Base-by-base conservation (phyloP, 345 rosid species). In the Citrus australasica region DNA sequence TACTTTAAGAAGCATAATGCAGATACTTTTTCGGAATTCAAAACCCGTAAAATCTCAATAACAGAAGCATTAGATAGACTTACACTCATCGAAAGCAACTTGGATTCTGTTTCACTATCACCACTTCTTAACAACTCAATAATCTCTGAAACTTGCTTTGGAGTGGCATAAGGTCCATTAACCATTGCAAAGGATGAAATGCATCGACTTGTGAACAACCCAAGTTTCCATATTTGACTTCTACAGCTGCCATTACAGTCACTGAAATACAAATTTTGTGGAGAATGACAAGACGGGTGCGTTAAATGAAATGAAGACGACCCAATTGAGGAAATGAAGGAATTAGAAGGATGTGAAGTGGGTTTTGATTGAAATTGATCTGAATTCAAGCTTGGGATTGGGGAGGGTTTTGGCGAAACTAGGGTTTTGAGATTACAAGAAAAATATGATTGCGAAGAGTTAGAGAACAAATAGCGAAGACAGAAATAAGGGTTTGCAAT, bases 1-100 rank as follows among this genome's bases (percentile, higher is more conserved):
- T 91, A 90, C 67, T 53, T 48, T 78, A 86, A 83, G 78, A 88
- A 90, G 33, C 81, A 79, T 63, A 88, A 77, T 30, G 85, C 88
- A 53, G 89, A 62, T 25, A 83, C 78, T 74, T 83, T 88, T 66
- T 80, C 76, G 19, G 32, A 24, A 81, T 83, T 88, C 78, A 90
- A 82, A 13, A 69, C 67, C 35, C 37, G 68, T 64, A 85, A 76
- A 46, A 90, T 77, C 69, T 42, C 37, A 46, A 19, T 17, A 9
- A 68, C 48, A 7, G 83, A 78, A 53, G 73, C 65, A 78, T 67
- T n/a, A 67, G 90, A 84, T 27, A 85, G 76, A 32, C 82, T 81
- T 51, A 83, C 75, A 56, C 80, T 72, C 82, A 84, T 56, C 16
- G 38, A 60, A 75, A 75, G 48, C 84, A 90, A 80, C 82, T 80